Evolutionary conservation across 805 yeast genomes (phyloP), one percentile per base, ranked within the genome.

Genomic region (Kuraishia cidri): DNA sequence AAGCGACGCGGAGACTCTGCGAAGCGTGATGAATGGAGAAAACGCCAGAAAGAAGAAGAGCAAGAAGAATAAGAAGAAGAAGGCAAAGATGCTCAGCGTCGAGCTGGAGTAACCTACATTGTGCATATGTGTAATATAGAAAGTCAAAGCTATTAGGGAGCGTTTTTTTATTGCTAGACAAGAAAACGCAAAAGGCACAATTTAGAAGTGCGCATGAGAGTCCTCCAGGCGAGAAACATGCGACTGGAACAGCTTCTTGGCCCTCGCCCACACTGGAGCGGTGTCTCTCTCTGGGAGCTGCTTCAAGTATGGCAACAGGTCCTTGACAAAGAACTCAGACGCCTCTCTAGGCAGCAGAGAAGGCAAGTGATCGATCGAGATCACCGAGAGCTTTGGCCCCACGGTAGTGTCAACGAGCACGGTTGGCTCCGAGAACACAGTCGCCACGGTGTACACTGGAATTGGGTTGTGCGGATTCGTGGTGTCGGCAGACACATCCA

Each of bases 391-490:
- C 55, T 80, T 80, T 42, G 95, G 94, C 37, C 95, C 95, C 22
- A 59, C 65, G 18, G 79, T 67, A 24, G 92, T 78, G 40, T 78
- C 75, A 26, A 90, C 98, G 6, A 61, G 58, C 29, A 85, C 97
- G 3, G 96, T 88, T 43, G 98, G 99, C 47, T 85, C 74, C 43
- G 74, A 72, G 67, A 92, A 92, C 5, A 80, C 87, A 19, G 98
- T 90, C 36, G 95, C 94, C 44, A 85, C 68, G 16, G 75, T 66
- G 60, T 92, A 94, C 34, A 92, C 90, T 40, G 99, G 98, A 38
- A 92, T 74, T 37, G 99, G 99, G 65, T 92, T 92, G 68, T 87
- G 90, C 39, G 97, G 97, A 60, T 92, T 92, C 35, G 98, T 92
- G 30, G 97, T 92, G 63, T 92, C 99, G 36, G 98, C 98, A 33